Evolutionary conservation across 768 basidiomycete genomes (phyloP).

Genomic region (Sutorius australiensis): DNA sequence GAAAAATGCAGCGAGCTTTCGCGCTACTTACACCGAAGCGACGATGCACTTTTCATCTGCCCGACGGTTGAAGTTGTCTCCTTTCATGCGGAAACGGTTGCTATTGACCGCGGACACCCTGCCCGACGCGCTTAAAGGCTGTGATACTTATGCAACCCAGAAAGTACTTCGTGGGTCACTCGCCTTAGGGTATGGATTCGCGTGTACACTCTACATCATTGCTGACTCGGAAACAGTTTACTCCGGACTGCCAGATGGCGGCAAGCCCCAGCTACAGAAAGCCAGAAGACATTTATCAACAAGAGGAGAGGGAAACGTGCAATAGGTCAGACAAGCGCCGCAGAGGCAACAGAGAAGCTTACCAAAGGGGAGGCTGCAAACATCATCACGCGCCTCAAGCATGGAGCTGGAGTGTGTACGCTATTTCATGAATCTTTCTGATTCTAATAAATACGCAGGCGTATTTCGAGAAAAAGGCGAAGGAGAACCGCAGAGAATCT

Average conservation of each 20-base stretch:
- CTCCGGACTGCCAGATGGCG: slow-evolving; percentile 68
- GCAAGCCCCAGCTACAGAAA: slow-evolving; percentile 51
- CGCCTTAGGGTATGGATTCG: slow-evolving; percentile 43
- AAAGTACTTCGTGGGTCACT: slow-evolving; percentile 53
- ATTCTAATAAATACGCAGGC: slow-evolving; percentile 33
- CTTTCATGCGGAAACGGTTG: slow-evolving; percentile 49
- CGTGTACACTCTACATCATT: neutral
- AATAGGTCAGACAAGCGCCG: slow-evolving; percentile 15
- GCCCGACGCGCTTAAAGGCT: slow-evolving; percentile 58
- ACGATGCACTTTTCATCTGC: slow-evolving; percentile 45
- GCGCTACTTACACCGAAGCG: slow-evolving; percentile 53
- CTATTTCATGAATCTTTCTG: neutral
- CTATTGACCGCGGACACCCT: slow-evolving; percentile 55
- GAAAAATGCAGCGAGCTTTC: slow-evolving; percentile 33
- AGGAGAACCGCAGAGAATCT: slow-evolving; percentile 36
- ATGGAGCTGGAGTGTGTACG: slow-evolving; percentile 62
- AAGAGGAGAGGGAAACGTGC: slow-evolving; percentile 46
- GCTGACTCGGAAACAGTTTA: slow-evolving; percentile 39
- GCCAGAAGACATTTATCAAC: slow-evolving; percentile 53
- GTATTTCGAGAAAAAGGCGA: slow-evolving; percentile 53
- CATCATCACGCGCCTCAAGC: slow-evolving; percentile 71
- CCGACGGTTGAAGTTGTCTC: slow-evolving; percentile 43
- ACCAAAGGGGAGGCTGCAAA: slow-evolving; percentile 80
- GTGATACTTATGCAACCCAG: slow-evolving; percentile 60
- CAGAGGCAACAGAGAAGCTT: slow-evolving; percentile 38